These are phyloP conservation scores for Pichia sp. DNA, from an alignment of 1,139 yeast genomes.

Conservation along the genomic window DNA sequence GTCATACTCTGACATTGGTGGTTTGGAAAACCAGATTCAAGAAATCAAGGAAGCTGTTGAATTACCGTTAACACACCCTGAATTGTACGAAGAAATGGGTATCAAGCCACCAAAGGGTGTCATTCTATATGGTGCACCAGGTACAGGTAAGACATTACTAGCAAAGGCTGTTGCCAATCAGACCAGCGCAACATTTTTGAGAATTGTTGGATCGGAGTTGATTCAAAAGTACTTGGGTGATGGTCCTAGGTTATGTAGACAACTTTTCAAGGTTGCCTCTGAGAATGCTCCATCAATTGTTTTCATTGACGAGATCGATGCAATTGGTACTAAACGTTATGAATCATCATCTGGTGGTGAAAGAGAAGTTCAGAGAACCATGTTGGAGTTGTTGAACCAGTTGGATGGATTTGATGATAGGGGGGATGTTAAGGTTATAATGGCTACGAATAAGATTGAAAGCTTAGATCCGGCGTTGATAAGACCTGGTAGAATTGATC, in stretches of 20 bases:
- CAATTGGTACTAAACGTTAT: slow-evolving; percentile 96
- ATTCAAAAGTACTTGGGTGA: slow-evolving; percentile 97
- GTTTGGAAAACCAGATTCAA: slow-evolving; percentile 91
- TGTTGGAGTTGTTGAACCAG: slow-evolving; percentile 95
- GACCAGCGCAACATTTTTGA: slow-evolving; percentile 90
- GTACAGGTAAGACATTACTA: slow-evolving; percentile 94
- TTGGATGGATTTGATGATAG: slow-evolving; percentile 98
- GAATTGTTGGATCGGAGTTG: slow-evolving; percentile 95
- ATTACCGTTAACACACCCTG: slow-evolving; percentile 95
- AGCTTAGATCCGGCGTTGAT: slow-evolving; percentile 95
- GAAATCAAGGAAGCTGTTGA: slow-evolving; percentile 98
- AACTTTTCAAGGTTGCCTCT: slow-evolving; percentile 93
- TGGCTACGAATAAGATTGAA: slow-evolving; percentile 98
- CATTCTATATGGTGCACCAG: slow-evolving; percentile 96
- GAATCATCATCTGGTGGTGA: slow-evolving; percentile 97
- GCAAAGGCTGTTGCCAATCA: slow-evolving; percentile 99
- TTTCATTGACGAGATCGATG: slow-evolving; percentile 97
- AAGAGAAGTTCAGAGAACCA: slow-evolving; percentile 96
- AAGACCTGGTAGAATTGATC: slow-evolving; percentile 98
- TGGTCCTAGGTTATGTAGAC: slow-evolving; percentile 93
- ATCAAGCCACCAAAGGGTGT: slow-evolving; percentile 99
- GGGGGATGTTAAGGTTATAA: slow-evolving; percentile 96
- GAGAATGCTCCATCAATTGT: slow-evolving; percentile 98
- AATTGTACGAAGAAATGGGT: slow-evolving; percentile 98
- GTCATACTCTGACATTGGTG: slow-evolving; percentile 96